phyloP scores from a whole-genome alignment of 164 flowering plant genomes.

The Magnolia changhungtana region DNA sequence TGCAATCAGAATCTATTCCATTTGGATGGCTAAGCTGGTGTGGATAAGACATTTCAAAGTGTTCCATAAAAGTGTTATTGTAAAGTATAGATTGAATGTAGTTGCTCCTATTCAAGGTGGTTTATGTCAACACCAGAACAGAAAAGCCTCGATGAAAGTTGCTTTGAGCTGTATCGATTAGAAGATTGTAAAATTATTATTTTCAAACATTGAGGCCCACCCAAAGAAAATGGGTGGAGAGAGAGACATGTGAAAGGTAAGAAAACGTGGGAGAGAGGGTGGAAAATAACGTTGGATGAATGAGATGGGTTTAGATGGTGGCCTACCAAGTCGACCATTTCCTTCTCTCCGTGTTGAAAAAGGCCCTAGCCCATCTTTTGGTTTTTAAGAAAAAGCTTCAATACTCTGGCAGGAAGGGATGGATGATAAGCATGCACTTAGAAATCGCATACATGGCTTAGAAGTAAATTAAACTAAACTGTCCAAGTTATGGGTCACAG shows the following conservation, averaged over 20 bases:
- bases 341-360: slow-evolving; percentile 7
- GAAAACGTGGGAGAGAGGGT: not conserved
- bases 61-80: too few species aligned
- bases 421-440: too few species aligned
- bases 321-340: slow-evolving; percentile 33
- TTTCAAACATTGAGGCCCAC: slow-evolving; percentile 17
- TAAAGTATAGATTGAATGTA: too few species aligned
- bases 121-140: slow-evolving; percentile 10
- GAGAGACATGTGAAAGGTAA: slow-evolving; percentile 1
- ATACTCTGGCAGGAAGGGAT: too few species aligned
- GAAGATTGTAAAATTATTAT: not conserved
- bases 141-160: slow-evolving; percentile 18
- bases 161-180: slow-evolving; percentile 13
- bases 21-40: too few species aligned
- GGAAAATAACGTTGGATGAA: slow-evolving; percentile 1
- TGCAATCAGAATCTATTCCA: too few species aligned
- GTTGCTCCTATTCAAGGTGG: not conserved
- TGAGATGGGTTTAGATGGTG: slow-evolving; percentile 6
- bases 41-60: too few species aligned
- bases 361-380: not conserved
- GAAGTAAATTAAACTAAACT: too few species aligned
- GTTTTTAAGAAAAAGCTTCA: not conserved
- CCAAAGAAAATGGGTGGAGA: slow-evolving; percentile 2
- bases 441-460: too few species aligned
- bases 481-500: too few species aligned